phyloP scores from a whole-genome alignment of 2,329 filamentous ascomycete genomes.

The Monilinia vaccinii-corymbosi region DNA sequence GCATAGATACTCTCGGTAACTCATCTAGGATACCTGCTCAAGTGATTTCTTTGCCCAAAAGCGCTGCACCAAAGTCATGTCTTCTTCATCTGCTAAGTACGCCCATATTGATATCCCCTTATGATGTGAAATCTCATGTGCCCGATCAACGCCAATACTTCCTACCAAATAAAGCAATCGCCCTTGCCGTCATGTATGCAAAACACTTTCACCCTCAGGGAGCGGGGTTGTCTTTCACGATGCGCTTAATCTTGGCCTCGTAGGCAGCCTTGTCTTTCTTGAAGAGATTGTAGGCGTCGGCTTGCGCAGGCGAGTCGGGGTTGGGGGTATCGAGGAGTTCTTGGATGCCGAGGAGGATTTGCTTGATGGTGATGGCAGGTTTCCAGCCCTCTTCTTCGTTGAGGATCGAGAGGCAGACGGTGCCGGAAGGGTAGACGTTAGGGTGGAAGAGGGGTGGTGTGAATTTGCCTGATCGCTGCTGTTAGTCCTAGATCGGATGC shows the following conservation, averaged over 20 bases:
- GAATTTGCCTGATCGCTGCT: constrained; percentile 64
- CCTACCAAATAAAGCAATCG: not conserved
- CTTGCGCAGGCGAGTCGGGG: constrained; percentile 91
- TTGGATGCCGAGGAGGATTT: constrained; percentile 93
- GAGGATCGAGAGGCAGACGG: constrained; percentile 90
- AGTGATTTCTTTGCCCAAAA: not conserved
- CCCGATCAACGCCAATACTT: constrained; percentile 6
- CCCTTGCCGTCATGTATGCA: not conserved
- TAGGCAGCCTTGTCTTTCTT: constrained; percentile 85
- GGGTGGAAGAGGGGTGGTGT: constrained; percentile 92
- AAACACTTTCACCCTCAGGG: constrained; percentile 37
- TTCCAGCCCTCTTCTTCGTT: constrained; percentile 99
- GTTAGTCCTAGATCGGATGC: constrained; percentile 17
- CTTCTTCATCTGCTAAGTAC: not conserved
- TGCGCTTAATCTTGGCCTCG: constrained; percentile 75
- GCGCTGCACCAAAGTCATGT: not conserved
- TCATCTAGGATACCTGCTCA: not conserved
- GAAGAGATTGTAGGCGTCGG: constrained; percentile 93
- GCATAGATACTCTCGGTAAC: not conserved
- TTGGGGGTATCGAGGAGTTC: constrained; percentile 94
- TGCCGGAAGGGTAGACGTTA: constrained; percentile 97
- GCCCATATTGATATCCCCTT: constrained; percentile 4
- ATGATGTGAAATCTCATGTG: not conserved
- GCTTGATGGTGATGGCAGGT: constrained; percentile 95
- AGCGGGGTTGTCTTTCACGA: constrained; percentile 83